These are phyloP conservation scores for Tricholoma bakamatsutake DNA, from an alignment of 768 basidiomycete genomes.

Conservation along the genomic window DNA sequence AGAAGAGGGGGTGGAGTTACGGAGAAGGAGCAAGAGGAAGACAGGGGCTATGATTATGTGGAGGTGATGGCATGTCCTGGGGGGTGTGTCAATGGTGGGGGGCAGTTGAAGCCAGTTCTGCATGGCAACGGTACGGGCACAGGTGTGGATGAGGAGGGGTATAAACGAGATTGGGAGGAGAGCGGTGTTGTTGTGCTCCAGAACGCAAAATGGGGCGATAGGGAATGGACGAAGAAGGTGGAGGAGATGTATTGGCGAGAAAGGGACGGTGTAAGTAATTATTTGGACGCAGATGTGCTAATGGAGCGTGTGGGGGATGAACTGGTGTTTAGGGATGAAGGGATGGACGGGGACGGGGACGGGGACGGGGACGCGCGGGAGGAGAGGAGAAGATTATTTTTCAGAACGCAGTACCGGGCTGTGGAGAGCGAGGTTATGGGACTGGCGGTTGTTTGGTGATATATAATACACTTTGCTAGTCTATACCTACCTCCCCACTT, in stretches of 20 bases:
- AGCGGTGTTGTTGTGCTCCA: conserved; percentile 39
- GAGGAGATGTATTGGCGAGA: conserved; percentile 79
- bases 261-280: conserved; percentile 2
- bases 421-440: conserved; percentile 84
- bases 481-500: no score
- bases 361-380: conserved; percentile 25
- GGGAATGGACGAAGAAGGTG: conserved; percentile 75
- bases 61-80: conserved; percentile 99
- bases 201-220: conserved; percentile 73
- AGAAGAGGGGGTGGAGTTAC: conserved; percentile 27
- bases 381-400: conserved; percentile 36
- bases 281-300: conserved; percentile 30
- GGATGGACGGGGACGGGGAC: background rate
- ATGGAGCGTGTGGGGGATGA: conserved; percentile 24
- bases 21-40: conserved; percentile 28
- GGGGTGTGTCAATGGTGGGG: conserved; percentile 97
- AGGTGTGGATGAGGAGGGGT: conserved; percentile 54
- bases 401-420: conserved; percentile 79
- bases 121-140: background rate
- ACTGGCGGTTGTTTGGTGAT: conserved; percentile 67
- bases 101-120: conserved; percentile 56
- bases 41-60: conserved; percentile 76
- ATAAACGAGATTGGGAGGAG: conserved; percentile 54
- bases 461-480: background rate
- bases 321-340: conserved; percentile 27